Base-by-base conservation (phyloP, 176 grass and related monocot genomes). In the Tillandsia fasciculata region DNA sequence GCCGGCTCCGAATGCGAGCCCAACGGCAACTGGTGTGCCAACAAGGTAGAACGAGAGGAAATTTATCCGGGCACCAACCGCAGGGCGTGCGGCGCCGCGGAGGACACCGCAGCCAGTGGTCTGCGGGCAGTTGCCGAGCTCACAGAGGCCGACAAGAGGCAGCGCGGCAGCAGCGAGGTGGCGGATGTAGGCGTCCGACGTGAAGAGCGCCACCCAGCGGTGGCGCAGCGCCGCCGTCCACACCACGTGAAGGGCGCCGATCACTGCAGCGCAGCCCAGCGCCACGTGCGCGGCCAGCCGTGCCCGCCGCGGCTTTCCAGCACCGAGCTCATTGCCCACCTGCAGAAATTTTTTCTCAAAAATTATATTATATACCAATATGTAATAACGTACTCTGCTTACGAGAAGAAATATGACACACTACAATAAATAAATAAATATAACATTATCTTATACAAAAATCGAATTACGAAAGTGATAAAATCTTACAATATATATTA, bases 61-160 rank as follows among this genome's bases (percentile, higher is more conserved):
- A 82, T 99, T 99, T 79, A 99, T 96, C 50, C 92, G 86, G 0
- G 92, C 92, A 6, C 92, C 92, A 1, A 87, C 61, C 51, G 88
- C 70, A 0, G 92, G 92, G 2, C 88, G 73, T 26, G 92, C 92
- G 47, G 88, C 89, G 57, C 92, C 92, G 3, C 92, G 92, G 26
- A 96, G 86, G 70, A 96, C 92, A n/a, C 92, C 92, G 69, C 92
- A 96, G 0, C 92, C 92, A 7, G 92, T 92, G 0, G 92, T 92
- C 81, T 96, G 92, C 63, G 92, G 92, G 88, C 92, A 96, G 84
- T 96, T 96, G 66, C 88, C 92, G 12, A 96, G 83, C 74, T 96
- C 92, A 68, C 94, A 99, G 20, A 99, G 80, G 0, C 94, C 94
- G n/a, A 93, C 26, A 27, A 99, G 51, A 0, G 94, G 94, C 84